Base-by-base conservation (phyloP, 495 filamentous ascomycete species). In the Tuber brumale region DNA sequence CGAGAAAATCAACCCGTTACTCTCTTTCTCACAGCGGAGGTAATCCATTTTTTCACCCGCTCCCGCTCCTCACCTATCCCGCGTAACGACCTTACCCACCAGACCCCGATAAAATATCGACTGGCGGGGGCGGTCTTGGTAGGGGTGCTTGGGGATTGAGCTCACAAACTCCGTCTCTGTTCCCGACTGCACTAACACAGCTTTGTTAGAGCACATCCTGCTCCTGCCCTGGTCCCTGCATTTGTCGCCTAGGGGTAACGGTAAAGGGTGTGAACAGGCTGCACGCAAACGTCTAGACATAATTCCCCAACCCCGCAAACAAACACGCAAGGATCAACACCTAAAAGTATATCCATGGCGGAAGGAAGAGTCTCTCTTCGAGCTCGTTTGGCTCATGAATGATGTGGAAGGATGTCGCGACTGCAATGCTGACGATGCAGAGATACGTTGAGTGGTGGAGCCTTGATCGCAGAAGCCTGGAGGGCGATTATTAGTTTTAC, bases 341-440 rank as follows among this genome's bases (percentile, higher is more conserved):
- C 94, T 94, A 97, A 86, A 99, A 98, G 66, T 97, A 85, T 71
- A 93, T 86, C 0, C 96, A 96, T 3, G 98, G 88, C 0, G 95
- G 96, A 71, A 92, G 83, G 0, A 94, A 90, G 85, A 97, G 89
- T 57, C 87, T 88, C 76, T 88, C 86, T 85, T 98, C 95, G 0
- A 92, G 83, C 4, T 82, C 81, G 1, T 90, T 89, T 4, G 95
- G 93, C 75, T 90, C 84, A 35, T 87, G 85, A 76, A 92, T 92
- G 72, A 99, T 89, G 79, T 98, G 94, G 84, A 98, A 98, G 12
- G 94, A 97, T 48, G 97, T 88, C 16, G 95, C 88, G 77, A 99
- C 97, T 61, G 95, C 96, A 27, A 95, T 86, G 14, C 93, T 89
- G 31, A 97, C 94, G 45, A 98, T 86, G 73, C 93, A 88, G 87